Evolutionary conservation across 768 basidiomycete genomes (phyloP).

Genomic region (Leccinum disarticulatum): DNA sequence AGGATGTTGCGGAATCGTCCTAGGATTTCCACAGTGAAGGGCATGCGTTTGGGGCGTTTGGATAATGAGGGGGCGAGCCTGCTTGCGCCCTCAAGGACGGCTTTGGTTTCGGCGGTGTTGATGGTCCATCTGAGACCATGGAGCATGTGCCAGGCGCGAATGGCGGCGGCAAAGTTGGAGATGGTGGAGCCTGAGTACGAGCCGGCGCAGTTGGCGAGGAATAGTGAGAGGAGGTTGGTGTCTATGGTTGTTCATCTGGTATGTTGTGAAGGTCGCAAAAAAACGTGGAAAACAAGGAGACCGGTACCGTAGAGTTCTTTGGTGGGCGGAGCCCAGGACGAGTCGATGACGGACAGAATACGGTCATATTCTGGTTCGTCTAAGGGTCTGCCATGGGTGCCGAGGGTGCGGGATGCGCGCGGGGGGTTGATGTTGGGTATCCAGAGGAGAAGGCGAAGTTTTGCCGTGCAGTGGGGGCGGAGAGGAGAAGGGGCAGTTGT

Average conservation of each 20-base stretch:
- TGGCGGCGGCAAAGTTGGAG: background rate
- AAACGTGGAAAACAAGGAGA: slow-evolving; percentile 39
- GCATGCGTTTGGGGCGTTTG: background rate
- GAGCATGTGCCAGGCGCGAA: background rate
- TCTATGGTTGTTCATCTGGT: slow-evolving; percentile 30
- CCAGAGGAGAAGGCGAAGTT: too few relatives aligned
- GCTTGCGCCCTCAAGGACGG: background rate
- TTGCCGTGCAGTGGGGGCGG: too few relatives aligned
- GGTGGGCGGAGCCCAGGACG: slow-evolving; percentile 15
- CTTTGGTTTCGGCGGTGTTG: background rate
- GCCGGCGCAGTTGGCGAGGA: slow-evolving; percentile 33
- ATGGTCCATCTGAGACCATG: background rate
- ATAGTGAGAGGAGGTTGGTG: slow-evolving; percentile 25
- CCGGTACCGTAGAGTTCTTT: slow-evolving; percentile 39
- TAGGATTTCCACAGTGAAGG: background rate
- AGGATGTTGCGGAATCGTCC: too few relatives aligned
- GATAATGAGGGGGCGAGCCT: background rate
- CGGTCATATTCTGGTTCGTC: too few relatives aligned
- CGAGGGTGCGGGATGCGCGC: too few relatives aligned
- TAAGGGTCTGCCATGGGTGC: too few relatives aligned
- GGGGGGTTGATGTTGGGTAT: too few relatives aligned
- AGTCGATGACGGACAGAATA: too few relatives aligned
- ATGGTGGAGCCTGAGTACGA: background rate
- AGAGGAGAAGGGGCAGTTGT: too few relatives aligned
- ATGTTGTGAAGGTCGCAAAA: slow-evolving; percentile 37